phyloP scores from a whole-genome alignment of 2,329 filamentous ascomycete genomes.

The Graphilbum ipis-grandicollis region DNA sequence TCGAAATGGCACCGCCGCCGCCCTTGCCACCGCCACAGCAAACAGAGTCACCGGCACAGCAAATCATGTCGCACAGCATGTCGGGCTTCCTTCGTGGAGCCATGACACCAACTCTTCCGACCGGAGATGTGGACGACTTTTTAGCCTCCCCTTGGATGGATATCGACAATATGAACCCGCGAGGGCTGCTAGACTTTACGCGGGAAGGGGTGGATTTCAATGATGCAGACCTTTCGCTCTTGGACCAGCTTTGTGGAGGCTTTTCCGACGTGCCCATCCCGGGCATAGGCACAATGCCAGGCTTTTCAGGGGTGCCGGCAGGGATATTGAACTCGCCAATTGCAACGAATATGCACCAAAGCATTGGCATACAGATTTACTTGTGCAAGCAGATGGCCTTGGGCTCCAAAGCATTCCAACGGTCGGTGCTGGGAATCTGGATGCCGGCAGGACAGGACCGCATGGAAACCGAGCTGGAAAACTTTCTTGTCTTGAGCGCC shows the following conservation, averaged over 20 bases:
- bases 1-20: no score
- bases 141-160: conserved; percentile 11
- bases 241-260: conserved; percentile 29
- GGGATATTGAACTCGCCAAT: no score
- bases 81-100: conserved; percentile 33
- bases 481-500: conserved; percentile 23
- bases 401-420: conserved; percentile 26
- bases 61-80: no score
- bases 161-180: conserved; percentile 21
- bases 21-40: no score
- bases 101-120: conserved; percentile 25
- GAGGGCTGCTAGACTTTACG: conserved; percentile 29
- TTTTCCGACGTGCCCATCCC: conserved; percentile 3
- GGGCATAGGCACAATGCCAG: no score
- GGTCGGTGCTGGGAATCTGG: conserved; percentile 34
- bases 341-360: no score
- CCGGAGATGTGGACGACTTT: no score
- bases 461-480: conserved; percentile 24
- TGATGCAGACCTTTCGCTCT: conserved; percentile 31
- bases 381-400: conserved; percentile 7
- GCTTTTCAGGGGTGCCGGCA: no score
- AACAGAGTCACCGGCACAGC: no score
- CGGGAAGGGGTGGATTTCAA: conserved; percentile 32
- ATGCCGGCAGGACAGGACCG: conserved; percentile 28
- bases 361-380: no score